Base-by-base conservation (phyloP, 2,329 filamentous ascomycete genomes). In the Fusarium nematophilum region DNA sequence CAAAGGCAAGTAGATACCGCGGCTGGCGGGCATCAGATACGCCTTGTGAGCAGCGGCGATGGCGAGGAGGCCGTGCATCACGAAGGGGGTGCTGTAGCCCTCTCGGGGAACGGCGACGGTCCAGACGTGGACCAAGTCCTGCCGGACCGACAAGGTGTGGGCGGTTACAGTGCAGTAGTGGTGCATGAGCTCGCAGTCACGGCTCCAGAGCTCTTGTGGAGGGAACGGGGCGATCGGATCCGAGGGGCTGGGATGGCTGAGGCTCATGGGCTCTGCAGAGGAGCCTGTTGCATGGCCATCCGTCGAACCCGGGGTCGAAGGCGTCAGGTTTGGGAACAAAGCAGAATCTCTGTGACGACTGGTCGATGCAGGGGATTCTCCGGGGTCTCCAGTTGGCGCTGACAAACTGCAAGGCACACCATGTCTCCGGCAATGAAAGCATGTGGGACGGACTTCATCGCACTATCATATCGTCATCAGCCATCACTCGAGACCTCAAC, bases 31-130 rank as follows among this genome's bases (percentile, higher is more conserved):
- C 4, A 69, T n/a, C 7, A 73, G 44, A 30, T 72, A 70, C 1
- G 71, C 71, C 30, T 70, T 76, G 63, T 74, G 60, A 6, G 65
- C 50, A 5, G 71, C 71, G 17, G 71, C 62, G n/a, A 72, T 37
- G 26, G 70, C 58, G 7, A 73, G 63, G 14, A 73, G 55, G 21
- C 70, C 70, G 36, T 73, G 71, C 66, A 70, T 67, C 13, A 73
- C 64, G 31, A 72, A 73, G 9, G 64, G 44, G 33, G 67, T 46
- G 7, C 56, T 38, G 18, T 74, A 74, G 9, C 65, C 72, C 14
- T 69, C 57, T 33, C 65, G 52, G 2, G 72, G 72, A 3, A 73
- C 45, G 2, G 52, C 50, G 13, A 66, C 59, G 7, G 57, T 57
- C 72, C 69, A 74, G 9, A 74, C 62, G 4, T 72, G 57, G 13